Evolutionary conservation across 106 monocot genomes (phyloP), one percentile per base, ranked within the genome.

Genomic region (Dioscorea alata): DNA sequence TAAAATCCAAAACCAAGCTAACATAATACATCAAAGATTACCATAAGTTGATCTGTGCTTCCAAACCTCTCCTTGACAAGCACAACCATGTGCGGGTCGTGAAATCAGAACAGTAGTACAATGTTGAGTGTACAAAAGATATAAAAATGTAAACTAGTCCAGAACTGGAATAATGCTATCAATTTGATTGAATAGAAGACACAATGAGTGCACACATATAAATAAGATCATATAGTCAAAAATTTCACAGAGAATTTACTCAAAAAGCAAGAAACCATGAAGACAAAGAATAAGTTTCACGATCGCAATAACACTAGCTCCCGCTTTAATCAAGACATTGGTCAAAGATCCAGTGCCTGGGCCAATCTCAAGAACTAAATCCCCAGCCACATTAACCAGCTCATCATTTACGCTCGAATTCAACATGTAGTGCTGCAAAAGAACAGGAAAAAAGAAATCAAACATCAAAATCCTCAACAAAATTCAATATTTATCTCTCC

Each of bases 311-410:
- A 97, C 82, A 4, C 84, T 86, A 14, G 89, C 92, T 8, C 89
- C 92, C n/a, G 85, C 70, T 52, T 83, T 65, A 7, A 97, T 67
- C 23, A 92, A 80, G 49, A 82, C 75, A 49, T 76, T 89, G 8
- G 97, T 97, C 70, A 97, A 79, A 4, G 97, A 92, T 4, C 92
- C 97, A 7, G 92, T 97, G 14, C 92, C 92, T 16, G 92, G 97
- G 14, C 97, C 97, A 6, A 97, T 89, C 82, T 97, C 97, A 53
- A 92, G 83, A 56, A 97, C 85, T 54, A 97, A 80, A 33, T 92
- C 87, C 34, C 75, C 74, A 8, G 92, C 92, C 33, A 73, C 76
- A 31, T 21, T 32, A 4, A 75, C 51, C 31, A 97, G 82, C 62
- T 73, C 76, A 19, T 92, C 86, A 32, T 97, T 97, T 21, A 97